Base-by-base conservation (phyloP, 345 rosid genomes). In the Populus euphratica region DNA sequence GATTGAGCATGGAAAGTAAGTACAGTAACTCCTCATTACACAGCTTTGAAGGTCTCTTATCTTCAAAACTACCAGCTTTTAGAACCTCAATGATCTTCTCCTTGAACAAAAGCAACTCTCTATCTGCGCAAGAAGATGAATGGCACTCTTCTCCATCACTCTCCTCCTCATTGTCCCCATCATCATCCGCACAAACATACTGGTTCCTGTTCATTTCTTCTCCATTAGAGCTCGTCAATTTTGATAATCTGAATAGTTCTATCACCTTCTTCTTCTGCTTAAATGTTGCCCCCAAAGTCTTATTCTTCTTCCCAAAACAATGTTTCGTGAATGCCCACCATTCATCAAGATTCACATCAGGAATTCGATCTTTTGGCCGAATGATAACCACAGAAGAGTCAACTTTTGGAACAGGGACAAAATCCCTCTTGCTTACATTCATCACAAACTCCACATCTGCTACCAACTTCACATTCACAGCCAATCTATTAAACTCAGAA, bases 391-490 rank as follows among this genome's bases (percentile, higher is more conserved):
- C 92, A 0, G 94, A 96, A 16, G 99, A 96, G 82, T 93, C 98
- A 0, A 96, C 98, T 82, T 90, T 92, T 27, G 99, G 99, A 10
- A 84, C 80, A 23, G 99, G 99, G 77, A 87, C 79, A 81, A 93
- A 93, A 78, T 93, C 97, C 83, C 97, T 88, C 88, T 90, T 96
- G 84, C 96, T 93, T 63, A 93, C 99, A 31, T 93, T 89, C 98
- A 96, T 91, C 11, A 89, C 87, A 75, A 89, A 85, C 81, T 89
- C 87, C 36, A 93, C 97, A 36, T 96, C 88, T 35, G 97, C 98
- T 56, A 90, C 85, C 70, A 96, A 83, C 77, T 90, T 96, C 75
- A 92, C 96, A 54, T 96, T 96, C 68, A 88, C 98, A 2, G 98
- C 97, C 85, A 96, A 76, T 76, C 98, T 87, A 72, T 91, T 96